These are phyloP conservation scores for Symbiodinium natans DNA, from an alignment of 73 alveolate species.

Conservation along the genomic window DNA sequence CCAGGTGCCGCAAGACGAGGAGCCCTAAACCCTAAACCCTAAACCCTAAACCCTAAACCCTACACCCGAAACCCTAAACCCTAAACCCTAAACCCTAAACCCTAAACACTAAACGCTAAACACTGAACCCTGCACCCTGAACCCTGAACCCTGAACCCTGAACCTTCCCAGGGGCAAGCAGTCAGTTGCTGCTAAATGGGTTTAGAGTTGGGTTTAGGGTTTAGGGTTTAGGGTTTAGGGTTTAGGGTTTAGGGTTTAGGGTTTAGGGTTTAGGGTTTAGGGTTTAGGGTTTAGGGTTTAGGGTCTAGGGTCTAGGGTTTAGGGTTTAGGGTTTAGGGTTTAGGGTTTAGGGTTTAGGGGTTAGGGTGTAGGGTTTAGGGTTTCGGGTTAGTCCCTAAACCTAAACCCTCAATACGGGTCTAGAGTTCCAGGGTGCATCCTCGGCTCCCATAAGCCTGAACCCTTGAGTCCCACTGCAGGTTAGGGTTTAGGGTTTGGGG, in stretches of 20 bases:
- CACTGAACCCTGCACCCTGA: neutral
- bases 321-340: neutral
- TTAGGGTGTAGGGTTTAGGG: too few species aligned
- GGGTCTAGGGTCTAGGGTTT: neutral
- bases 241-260: neutral
- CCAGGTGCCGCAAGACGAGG: neutral
- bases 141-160: neutral
- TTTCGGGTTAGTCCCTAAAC: too few species aligned
- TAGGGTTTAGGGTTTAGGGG: too few species aligned
- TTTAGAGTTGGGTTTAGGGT: neutral
- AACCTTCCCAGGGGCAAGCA: too few species aligned
- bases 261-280: neutral
- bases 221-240: neutral
- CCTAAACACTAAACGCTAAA: neutral
- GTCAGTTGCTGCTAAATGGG: neutral
- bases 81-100: neutral
- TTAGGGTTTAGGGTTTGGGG: neutral
- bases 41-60: neutral
- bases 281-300: neutral
- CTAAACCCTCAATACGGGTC: too few species aligned
- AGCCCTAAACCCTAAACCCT: neutral
- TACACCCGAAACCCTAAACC: neutral
- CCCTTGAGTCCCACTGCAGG: too few species aligned
- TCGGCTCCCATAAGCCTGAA: too few species aligned
- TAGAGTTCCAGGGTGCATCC: too few species aligned